Base-by-base conservation (phyloP, 2,329 filamentous ascomycete genomes). In the Xylariaceae sp. region DNA sequence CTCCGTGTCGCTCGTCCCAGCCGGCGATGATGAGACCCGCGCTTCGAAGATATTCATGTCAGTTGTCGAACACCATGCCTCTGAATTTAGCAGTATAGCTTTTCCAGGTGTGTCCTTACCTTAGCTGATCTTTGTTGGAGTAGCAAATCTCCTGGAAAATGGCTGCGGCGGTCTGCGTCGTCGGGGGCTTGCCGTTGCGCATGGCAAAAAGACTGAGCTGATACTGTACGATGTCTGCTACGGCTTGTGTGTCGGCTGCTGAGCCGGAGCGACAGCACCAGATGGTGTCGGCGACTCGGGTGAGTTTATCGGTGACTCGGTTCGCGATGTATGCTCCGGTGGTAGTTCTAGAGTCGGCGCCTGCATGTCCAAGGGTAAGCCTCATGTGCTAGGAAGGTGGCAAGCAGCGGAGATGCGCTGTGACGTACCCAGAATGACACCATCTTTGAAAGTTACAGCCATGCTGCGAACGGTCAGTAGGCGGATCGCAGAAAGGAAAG, bases 231-330 rank as follows among this genome's bases (percentile, higher is more conserved):
- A 99, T 96, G 66, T 99, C 94, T 52, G 94, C 94, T 43, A 99
- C 90, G 44, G 94, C 94, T 74, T 99, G 94, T 52, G 94, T 99
- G 68, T 99, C 94, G 60, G 94, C 94, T 31, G 94, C 94, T 22
- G 94, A 99, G 45, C 94, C 94, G 54, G 94, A 97, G 66, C 94
- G 87, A 77, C 94, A 99, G 77, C 94, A 99, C 94, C 94, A 99
- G 73, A 99, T 97, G 52, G 92, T 97, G 72, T 99, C 94, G 75
- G 95, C 89, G 54, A 99, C 92, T 77, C 91, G 88, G 65, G 94
- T 99, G 69, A 99, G 85, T 80, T 99, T 99, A 81, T 99, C 94
- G 58, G 94, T 99, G 59, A 99, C 94, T 78, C 94, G 87, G 74
- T 99, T 99, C 64, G 94, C 94, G 68, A 99, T 97, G 80, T 97